Conservation (phyloP, 768 basidiomycete species). For the Leucosporidium scottii region DNA sequence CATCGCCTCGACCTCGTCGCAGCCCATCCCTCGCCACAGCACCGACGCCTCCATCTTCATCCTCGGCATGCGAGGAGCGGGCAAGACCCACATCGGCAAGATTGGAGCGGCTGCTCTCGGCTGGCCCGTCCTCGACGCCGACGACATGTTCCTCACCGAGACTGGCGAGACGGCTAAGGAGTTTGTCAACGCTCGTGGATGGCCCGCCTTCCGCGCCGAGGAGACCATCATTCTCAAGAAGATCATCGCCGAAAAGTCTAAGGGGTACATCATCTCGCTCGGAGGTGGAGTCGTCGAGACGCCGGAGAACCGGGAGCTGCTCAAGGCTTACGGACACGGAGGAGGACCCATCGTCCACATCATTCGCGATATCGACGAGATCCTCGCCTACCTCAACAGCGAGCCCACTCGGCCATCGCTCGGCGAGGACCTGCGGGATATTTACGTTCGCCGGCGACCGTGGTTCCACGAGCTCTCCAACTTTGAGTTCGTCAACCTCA, state of each 20-base stretch:
- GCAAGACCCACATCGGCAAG: constrained; percentile 80
- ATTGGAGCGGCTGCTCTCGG: constrained; percentile 66
- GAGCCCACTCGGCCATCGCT: constrained; percentile 80
- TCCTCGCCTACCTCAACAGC: constrained; percentile 68
- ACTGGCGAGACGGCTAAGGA: constrained; percentile 41
- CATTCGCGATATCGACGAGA: constrained; percentile 60
- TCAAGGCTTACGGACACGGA: constrained; percentile 48
- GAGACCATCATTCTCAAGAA: constrained; percentile 66
- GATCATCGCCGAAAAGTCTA: constrained; percentile 54
- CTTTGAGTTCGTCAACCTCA: constrained; percentile 75
- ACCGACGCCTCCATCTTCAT: constrained; percentile 53
- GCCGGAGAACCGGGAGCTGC: constrained; percentile 60
- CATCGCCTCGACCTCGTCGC: constrained; percentile 35
- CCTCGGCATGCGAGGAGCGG: constrained; percentile 94
- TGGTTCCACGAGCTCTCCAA: constrained; percentile 79
- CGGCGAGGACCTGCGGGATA: constrained; percentile 75
- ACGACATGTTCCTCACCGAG: constrained; percentile 42
- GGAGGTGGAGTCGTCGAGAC: constrained; percentile 95
- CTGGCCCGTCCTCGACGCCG: constrained; percentile 77
- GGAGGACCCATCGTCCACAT: constrained; percentile 68
- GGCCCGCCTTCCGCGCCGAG: constrained; percentile 78
- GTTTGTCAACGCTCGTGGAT: constrained; percentile 75
- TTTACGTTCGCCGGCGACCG: constrained; percentile 71
- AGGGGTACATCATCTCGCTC: constrained; percentile 71
- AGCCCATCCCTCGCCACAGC: constrained; percentile 12